Evolutionary conservation across 176 grass and related monocot species (phyloP).

Genomic region (Triticum turgidum): DNA sequence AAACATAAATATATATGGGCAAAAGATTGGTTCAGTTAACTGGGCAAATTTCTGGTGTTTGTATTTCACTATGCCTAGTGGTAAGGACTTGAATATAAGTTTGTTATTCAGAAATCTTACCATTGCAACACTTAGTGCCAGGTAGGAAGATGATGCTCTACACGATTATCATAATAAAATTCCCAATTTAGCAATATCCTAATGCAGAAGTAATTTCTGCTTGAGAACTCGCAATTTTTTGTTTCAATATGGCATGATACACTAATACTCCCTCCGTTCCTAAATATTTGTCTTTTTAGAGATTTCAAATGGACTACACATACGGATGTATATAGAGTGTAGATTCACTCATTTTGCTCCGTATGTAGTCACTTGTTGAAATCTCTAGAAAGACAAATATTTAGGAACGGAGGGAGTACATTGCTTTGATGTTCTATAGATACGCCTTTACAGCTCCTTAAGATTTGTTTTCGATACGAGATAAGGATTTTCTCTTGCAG

Average conservation of each 20-base stretch:
- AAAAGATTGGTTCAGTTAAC: neutral
- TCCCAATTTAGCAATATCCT: neutral
- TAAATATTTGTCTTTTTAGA: too few species aligned
- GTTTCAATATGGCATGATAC: neutral
- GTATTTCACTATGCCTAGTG: neutral
- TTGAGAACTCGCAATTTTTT: neutral
- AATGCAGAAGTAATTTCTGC: neutral
- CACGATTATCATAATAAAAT: neutral
- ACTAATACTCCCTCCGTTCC: neutral
- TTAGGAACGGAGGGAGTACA: neutral
- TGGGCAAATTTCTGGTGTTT: neutral
- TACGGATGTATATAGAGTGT: too few species aligned
- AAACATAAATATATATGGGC: neutral
- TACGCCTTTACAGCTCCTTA: neutral
- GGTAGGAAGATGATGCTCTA: neutral
- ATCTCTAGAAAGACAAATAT: too few species aligned
- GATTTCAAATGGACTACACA: too few species aligned
- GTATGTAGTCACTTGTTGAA: too few species aligned
- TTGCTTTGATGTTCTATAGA: neutral
- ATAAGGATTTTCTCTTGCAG: conserved; percentile 10
- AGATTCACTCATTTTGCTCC: too few species aligned
- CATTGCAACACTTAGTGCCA: neutral
- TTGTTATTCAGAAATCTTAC: conserved; percentile 4
- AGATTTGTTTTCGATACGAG: neutral
- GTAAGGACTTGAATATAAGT: neutral